phyloP scores from a whole-genome alignment of 2,329 filamentous ascomycete species.

The Metarhizium humberi region DNA sequence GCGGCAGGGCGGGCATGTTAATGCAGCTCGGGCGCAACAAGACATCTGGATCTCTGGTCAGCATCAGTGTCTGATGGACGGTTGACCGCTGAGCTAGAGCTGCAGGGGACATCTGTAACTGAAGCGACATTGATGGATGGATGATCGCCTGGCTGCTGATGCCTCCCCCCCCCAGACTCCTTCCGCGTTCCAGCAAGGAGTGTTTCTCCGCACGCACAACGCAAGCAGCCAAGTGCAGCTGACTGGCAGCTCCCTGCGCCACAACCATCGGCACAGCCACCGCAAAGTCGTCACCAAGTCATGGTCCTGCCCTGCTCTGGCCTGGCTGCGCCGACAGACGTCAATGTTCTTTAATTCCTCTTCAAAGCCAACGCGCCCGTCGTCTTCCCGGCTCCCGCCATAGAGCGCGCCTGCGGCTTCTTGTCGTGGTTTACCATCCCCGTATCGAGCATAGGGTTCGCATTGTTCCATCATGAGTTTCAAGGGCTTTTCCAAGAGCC shows the following conservation, averaged over 20 bases:
- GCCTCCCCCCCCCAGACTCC: too few relatives aligned
- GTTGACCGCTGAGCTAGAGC: too few relatives aligned
- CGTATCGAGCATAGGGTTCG: neutral
- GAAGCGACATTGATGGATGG: too few relatives aligned
- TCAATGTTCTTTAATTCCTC: slow-evolving; percentile 5
- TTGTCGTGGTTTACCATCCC: neutral
- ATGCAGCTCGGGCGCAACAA: too few relatives aligned
- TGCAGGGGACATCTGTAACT: too few relatives aligned
- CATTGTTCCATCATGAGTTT: slow-evolving; percentile 65
- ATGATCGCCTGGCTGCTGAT: too few relatives aligned
- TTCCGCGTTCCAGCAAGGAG: too few relatives aligned
- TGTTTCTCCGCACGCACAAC: too few relatives aligned
- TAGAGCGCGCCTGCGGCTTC: slow-evolving; percentile 1
- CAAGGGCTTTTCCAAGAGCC: slow-evolving; percentile 88
- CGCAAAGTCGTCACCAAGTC: slow-evolving; percentile 3
- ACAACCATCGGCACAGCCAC: slow-evolving; percentile 10
- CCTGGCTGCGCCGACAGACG: neutral
- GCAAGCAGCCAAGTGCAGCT: neutral
- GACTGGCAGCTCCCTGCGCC: slow-evolving; percentile 3
- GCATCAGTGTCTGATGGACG: too few relatives aligned
- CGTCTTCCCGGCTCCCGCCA: neutral
- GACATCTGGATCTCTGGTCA: too few relatives aligned
- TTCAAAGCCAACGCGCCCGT: slow-evolving; percentile 2
- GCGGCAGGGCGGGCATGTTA: too few relatives aligned
- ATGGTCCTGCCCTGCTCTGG: neutral